Conservation (phyloP, 2,329 filamentous ascomycete species). For the Gliomastix tumulicola region DNA sequence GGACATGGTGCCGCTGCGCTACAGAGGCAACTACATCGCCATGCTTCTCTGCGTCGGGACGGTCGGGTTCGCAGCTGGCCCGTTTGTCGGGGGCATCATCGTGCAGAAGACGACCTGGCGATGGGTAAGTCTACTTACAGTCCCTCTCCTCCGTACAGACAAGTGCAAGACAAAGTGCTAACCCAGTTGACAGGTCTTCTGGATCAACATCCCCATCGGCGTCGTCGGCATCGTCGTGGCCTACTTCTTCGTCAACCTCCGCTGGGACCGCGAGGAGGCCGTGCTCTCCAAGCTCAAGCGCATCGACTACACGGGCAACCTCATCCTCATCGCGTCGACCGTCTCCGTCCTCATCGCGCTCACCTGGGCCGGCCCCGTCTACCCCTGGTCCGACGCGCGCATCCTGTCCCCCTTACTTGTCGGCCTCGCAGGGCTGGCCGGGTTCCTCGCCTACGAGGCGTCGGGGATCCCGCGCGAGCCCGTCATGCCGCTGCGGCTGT, state of each 20-base stretch:
- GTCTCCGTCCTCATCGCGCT: conserved; percentile 11
- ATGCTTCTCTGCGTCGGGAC: conserved; percentile 19
- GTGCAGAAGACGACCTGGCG: conserved; percentile 4
- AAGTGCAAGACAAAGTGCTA: no score
- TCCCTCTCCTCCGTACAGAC: no score
- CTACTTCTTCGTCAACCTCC: conserved; percentile 11
- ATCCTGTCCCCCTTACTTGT: conserved; percentile 23
- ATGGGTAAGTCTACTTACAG: conserved; percentile 2
- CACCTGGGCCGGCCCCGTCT: conserved; percentile 6
- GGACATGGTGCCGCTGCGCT: conserved; percentile 40
- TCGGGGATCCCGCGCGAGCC: conserved; percentile 12
- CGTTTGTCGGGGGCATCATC: conserved; percentile 16
- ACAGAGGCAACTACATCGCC: conserved; percentile 32
- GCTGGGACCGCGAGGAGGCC: conserved; percentile 6
- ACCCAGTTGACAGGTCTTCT: conserved; percentile 28
- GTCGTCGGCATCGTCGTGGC: conserved; percentile 10
- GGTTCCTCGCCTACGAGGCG: conserved; percentile 18
- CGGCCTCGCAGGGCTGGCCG: conserved; percentile 21
- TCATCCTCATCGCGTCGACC: conserved; percentile 24
- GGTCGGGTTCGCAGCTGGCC: conserved; percentile 11
- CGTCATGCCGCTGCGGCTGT: conserved; percentile 14
- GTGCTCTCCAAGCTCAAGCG: conserved; percentile 7
- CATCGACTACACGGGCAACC: conserved; percentile 32
- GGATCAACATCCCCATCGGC: conserved; percentile 23
- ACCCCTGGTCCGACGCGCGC: conserved; percentile 2